phyloP scores from a whole-genome alignment of 2,329 filamentous ascomycete species.

The Penicillium hesseltinei region DNA sequence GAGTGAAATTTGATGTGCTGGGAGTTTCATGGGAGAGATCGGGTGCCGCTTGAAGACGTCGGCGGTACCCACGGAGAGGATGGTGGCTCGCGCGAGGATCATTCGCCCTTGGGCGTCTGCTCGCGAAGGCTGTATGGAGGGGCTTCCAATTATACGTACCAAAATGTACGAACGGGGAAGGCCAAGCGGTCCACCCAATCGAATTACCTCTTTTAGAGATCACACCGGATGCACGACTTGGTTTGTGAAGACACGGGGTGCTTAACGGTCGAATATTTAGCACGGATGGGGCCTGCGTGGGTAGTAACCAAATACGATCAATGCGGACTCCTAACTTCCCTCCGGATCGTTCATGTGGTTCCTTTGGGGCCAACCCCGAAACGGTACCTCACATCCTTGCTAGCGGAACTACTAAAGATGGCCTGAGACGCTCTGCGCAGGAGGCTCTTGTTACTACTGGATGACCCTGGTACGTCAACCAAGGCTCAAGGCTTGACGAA shows the following conservation, averaged over 20 bases:
- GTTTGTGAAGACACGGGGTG: constrained; percentile 3
- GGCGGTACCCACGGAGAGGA: constrained; percentile 23
- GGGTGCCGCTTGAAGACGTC: constrained; percentile 18
- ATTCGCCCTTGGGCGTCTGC: constrained; percentile 23
- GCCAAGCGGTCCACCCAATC: constrained; percentile 16
- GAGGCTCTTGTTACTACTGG: constrained; percentile 4
- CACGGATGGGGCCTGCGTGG: constrained; percentile 10
- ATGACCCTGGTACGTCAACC: constrained; percentile 12
- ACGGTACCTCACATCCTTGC: constrained; percentile 5
- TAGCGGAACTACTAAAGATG: constrained; percentile 3
- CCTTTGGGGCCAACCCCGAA: constrained; percentile 2
- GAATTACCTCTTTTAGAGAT: constrained; percentile 1
- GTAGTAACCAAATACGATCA: constrained; percentile 16
- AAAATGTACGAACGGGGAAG: constrained; percentile 26
- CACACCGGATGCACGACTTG: constrained; percentile 3
- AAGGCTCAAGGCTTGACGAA: constrained; percentile 10
- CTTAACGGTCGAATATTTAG: constrained; percentile 1
- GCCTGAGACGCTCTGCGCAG: not conserved
- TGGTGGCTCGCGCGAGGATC: constrained; percentile 24
- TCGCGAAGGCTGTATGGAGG: constrained; percentile 27
- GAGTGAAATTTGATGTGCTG: constrained; percentile 19
- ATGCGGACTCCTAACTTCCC: constrained; percentile 6
- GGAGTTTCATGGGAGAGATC: constrained; percentile 28
- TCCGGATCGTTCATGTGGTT: constrained; percentile 12
- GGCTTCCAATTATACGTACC: constrained; percentile 27